Conservation (phyloP, 2,329 filamentous ascomycete genomes). For the Ambrosiella xylebori region DNA sequence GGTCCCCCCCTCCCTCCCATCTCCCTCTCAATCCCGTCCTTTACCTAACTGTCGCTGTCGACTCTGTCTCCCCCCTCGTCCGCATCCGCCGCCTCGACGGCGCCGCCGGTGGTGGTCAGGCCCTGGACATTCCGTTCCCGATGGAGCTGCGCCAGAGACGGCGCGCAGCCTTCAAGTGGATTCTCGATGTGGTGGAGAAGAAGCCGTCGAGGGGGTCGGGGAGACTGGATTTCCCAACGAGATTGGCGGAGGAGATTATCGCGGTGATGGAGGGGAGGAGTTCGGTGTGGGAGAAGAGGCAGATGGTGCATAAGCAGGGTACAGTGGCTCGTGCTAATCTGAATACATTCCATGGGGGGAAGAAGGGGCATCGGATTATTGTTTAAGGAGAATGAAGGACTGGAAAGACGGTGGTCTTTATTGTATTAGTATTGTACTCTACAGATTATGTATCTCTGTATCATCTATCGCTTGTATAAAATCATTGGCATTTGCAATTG, state of each 20-base stretch:
- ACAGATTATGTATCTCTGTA: not conserved
- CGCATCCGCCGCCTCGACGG: slow-evolving; percentile 61
- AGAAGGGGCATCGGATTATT: slow-evolving; percentile 12
- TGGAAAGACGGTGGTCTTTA: not conserved
- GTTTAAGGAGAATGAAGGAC: slow-evolving; percentile 5
- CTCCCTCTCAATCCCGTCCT: slow-evolving; percentile 78
- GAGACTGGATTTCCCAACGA: slow-evolving; percentile 52
- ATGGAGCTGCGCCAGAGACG: slow-evolving; percentile 58
- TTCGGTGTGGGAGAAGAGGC: slow-evolving; percentile 66
- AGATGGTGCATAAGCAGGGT: slow-evolving; percentile 61
- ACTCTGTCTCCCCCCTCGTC: slow-evolving; percentile 80
- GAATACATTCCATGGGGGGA: slow-evolving; percentile 15
- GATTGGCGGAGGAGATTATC: slow-evolving; percentile 73
- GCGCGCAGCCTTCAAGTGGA: slow-evolving; percentile 71
- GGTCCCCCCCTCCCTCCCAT: slow-evolving; percentile 56
- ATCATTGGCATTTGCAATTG: not conserved
- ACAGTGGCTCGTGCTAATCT: slow-evolving; percentile 64
- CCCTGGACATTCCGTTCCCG: slow-evolving; percentile 68
- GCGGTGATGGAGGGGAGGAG: slow-evolving; percentile 77
- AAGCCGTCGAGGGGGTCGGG: slow-evolving; percentile 56
- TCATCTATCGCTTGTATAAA: not conserved
- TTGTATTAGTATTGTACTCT: slow-evolving; percentile 11
- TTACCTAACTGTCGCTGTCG: slow-evolving; percentile 79
- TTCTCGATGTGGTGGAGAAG: slow-evolving; percentile 68
- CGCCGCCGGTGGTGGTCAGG: slow-evolving; percentile 68